Base-by-base conservation (phyloP, 805 yeast genomes). In the Barnettozyma californica region DNA sequence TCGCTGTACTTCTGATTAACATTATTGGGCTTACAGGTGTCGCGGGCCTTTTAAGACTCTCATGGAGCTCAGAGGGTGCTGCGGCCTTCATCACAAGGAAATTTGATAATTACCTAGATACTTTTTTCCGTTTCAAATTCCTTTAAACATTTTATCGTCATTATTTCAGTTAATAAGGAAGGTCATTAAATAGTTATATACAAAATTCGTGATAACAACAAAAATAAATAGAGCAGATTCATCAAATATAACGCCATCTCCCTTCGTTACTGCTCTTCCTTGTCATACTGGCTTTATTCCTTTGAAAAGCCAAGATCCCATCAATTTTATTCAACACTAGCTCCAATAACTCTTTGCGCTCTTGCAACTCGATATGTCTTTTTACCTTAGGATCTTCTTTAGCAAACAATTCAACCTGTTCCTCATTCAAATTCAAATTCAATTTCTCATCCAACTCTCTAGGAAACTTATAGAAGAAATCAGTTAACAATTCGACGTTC, bases 391-490 rank as follows among this genome's bases (percentile, higher is more conserved):
- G 94, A 67, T 94, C 64, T 67, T 94, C 97, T 58, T 89, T 88
- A 0, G 99, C 99, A 69, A 92, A 88, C 51, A 69, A 68, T 60
- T 91, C 97, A 44, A 94, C 76, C 61, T 91, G 95, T 46, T 88
- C 95, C 44, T 76, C 75, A 9, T 80, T 71, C 60, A 94, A 70
- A 38, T 75, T 74, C 51, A 74, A 72, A 43, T 83, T 82, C 48
- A 94, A 76, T 54, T 81, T 81, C 45, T 74, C 73, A 64, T 94
- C 99, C 53, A 94, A 74, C 66, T 90, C 97, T 50, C 98, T 77
- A 2, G 99, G 98, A 67, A 94, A 92, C 58, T 90, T 89, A 66
- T 95, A 94, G 64, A 92, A 95, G 62, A 94, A 94, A 67, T 95
- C 99, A 56, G 95, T 86, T 53, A 94, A 71, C 48, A 94, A 71